phyloP scores from a whole-genome alignment of 768 basidiomycete genomes.

The Mycena vitilis region DNA sequence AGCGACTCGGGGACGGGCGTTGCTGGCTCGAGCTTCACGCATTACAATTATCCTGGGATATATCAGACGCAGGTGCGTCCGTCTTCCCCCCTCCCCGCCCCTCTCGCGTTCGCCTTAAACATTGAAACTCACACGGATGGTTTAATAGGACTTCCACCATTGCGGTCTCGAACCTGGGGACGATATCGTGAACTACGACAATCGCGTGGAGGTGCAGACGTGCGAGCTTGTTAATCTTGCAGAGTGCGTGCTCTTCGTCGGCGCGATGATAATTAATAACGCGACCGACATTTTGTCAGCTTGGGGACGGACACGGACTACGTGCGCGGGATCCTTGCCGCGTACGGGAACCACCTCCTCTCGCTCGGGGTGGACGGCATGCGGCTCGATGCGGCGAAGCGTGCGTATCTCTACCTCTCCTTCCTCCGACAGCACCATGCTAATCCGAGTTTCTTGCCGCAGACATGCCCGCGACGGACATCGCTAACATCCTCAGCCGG shows the following conservation, averaged over 20 bases:
- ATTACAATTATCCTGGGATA: conserved; percentile 64
- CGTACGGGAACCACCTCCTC: conserved; percentile 69
- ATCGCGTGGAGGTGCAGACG: conserved; percentile 66
- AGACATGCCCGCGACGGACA: conserved; percentile 68
- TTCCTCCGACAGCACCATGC: no score
- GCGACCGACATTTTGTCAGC: no score
- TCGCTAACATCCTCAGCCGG: conserved; percentile 63
- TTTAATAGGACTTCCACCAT: conserved; percentile 66
- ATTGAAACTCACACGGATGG: no score
- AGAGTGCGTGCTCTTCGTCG: no score
- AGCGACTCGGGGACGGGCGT: conserved; percentile 60
- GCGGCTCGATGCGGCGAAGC: conserved; percentile 74
- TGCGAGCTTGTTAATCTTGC: conserved; percentile 64
- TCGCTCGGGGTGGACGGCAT: conserved; percentile 73
- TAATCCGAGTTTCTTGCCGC: no score
- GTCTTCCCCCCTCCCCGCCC: neutral
- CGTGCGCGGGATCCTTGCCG: conserved; percentile 65
- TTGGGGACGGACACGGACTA: conserved; percentile 73
- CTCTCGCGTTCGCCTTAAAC: neutral
- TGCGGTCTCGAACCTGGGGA: conserved; percentile 66
- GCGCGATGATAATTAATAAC: no score
- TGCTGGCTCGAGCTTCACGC: conserved; percentile 62
- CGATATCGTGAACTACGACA: conserved; percentile 66
- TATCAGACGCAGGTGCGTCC: conserved; percentile 57
- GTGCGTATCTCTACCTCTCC: no score